Evolutionary conservation across 1,284 basidiomycete species (phyloP).

Genomic region (Rhodotorula sp.): DNA sequence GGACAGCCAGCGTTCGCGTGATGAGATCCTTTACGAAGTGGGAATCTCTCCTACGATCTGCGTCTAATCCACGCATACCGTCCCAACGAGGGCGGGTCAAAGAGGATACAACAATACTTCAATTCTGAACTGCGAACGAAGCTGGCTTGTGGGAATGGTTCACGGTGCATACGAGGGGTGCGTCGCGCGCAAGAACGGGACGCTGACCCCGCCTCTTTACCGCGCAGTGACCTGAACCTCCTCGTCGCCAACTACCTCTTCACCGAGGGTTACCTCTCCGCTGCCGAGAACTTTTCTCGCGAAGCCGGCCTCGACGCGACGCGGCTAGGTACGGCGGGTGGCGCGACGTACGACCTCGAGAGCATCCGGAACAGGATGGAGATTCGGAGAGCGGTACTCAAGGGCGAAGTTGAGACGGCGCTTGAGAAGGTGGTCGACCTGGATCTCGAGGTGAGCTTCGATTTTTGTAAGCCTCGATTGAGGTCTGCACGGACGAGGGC

Average conservation of each 20-base stretch:
- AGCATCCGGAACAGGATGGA: constrained; percentile 90
- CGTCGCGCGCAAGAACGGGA: background rate
- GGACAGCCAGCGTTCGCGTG: constrained; percentile 44
- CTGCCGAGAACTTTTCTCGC: constrained; percentile 87
- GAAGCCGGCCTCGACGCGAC: constrained; percentile 67
- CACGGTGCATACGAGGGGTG: too few relatives aligned
- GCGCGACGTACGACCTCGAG: constrained; percentile 67
- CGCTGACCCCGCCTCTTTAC: constrained; percentile 41
- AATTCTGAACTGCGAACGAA: constrained; percentile 50
- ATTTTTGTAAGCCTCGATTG: too few relatives aligned
- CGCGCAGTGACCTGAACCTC: constrained; percentile 77
- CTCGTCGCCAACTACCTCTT: constrained; percentile 98
- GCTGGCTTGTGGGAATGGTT: too few relatives aligned
- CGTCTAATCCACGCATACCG: constrained; percentile 50
- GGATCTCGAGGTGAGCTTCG: constrained; percentile 86
- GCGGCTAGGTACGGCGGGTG: background rate
- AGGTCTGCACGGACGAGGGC: background rate
- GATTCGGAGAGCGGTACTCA: constrained; percentile 88
- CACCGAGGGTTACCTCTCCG: constrained; percentile 93
- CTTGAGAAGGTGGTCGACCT: constrained; percentile 91
- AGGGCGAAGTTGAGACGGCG: constrained; percentile 90
- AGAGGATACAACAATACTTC: constrained; percentile 49
- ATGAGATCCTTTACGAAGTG: constrained; percentile 57
- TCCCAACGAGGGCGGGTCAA: constrained; percentile 32
- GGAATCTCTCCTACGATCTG: constrained; percentile 59